Evolutionary conservation across 306 rosid species (phyloP).

Genomic region (Trichosanthes truncata): DNA sequence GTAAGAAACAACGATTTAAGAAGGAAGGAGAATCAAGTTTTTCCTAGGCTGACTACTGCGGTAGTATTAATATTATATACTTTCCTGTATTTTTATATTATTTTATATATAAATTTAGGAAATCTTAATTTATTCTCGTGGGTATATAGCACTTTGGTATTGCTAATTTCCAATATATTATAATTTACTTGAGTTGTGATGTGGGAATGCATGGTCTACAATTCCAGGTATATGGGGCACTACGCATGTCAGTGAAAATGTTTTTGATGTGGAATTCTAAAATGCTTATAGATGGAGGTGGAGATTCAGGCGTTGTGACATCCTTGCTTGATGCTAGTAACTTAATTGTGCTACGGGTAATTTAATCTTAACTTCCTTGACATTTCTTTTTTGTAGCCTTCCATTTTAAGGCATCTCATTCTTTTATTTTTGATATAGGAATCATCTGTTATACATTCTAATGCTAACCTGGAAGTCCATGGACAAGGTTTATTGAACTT

Average conservation of each 20-base stretch:
- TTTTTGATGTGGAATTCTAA: conserved; percentile 99
- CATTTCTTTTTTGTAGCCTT: conserved; percentile 17
- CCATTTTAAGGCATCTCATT: conserved; percentile 15
- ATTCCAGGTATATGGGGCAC: conserved; percentile 83
- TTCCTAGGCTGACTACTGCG: neutral
- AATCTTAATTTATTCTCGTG: neutral
- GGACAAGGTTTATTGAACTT: conserved; percentile 97
- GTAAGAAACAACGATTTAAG: neutral
- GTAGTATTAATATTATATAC: neutral
- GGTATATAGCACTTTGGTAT: neutral
- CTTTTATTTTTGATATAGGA: conserved; percentile 40
- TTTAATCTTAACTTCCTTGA: conserved; percentile 16
- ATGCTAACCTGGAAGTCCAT: conserved; percentile 97
- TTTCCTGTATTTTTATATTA: neutral
- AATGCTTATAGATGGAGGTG: conserved; percentile 90
- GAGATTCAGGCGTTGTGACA: conserved; percentile 69
- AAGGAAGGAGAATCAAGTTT: neutral
- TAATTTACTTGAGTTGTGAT: neutral
- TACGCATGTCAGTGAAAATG: conserved; percentile 98
- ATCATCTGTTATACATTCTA: conserved; percentile 91
- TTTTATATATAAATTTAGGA: neutral
- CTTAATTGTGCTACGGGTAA: conserved; percentile 89
- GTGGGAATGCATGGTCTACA: neutral
- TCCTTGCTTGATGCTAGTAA: conserved; percentile 94
- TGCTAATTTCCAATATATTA: neutral